These are phyloP conservation scores for Arxiozyma slooffiae DNA, from an alignment of 1,139 yeast genomes.

Conservation along the genomic window DNA sequence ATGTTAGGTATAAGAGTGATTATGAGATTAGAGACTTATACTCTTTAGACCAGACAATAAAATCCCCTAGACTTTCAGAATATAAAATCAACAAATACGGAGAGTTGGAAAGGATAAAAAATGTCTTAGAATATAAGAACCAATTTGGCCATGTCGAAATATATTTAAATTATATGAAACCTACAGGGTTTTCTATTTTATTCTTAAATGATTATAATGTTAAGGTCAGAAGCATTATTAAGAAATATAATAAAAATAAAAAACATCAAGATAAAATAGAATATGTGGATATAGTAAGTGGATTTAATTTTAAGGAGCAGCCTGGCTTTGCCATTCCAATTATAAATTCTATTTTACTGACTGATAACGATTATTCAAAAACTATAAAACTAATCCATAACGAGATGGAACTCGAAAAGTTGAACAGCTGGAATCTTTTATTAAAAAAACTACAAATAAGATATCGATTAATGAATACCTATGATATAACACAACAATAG, in stretches of 20 bases:
- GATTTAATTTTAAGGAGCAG: slow-evolving; percentile 21
- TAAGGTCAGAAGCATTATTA: slow-evolving; percentile 7
- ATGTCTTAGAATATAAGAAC: slow-evolving; percentile 15
- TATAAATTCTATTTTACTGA: slow-evolving; percentile 14
- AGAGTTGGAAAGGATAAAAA: slow-evolving; percentile 6
- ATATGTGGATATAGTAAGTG: slow-evolving; percentile 21
- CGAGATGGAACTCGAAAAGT: slow-evolving; percentile 5
- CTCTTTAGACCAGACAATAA: slow-evolving; percentile 19
- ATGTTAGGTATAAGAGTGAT: neutral
- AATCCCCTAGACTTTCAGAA: slow-evolving; percentile 14
- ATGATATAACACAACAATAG: slow-evolving; percentile 4
- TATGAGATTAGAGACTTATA: slow-evolving; percentile 14
- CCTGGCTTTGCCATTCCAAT: slow-evolving; percentile 23
- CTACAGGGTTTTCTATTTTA: slow-evolving; percentile 16
- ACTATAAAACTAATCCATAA: slow-evolving; percentile 7
- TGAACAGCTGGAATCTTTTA: slow-evolving; percentile 13
- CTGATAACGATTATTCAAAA: slow-evolving; percentile 8
- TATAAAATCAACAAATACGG: slow-evolving; percentile 8
- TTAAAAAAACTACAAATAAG: slow-evolving; percentile 11
- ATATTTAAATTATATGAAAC: slow-evolving; percentile 12
- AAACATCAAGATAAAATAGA: slow-evolving; percentile 5
- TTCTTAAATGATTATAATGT: neutral
- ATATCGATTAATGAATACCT: slow-evolving; percentile 9
- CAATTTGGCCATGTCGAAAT: slow-evolving; percentile 21
- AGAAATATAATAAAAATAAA: slow-evolving; percentile 8